Conservation (phyloP, 176 grass and related monocot genomes). For the Triticum turgidum region DNA sequence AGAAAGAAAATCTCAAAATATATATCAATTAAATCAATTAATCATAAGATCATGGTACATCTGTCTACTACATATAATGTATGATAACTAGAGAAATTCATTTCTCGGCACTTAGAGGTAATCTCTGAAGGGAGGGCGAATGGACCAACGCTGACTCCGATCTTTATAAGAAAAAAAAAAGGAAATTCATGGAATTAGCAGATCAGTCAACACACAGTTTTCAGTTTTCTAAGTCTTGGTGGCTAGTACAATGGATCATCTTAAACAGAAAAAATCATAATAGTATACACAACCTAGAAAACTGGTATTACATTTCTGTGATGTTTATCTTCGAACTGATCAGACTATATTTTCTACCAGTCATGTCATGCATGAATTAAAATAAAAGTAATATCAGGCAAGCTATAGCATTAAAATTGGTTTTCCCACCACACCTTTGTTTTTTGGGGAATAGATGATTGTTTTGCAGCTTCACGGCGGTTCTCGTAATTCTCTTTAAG, state of each 20-base stretch:
- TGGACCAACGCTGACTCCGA: not conserved
- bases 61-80: not conserved
- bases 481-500: constrained; percentile 63
- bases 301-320: not conserved
- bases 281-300: not conserved
- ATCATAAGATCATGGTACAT: not conserved
- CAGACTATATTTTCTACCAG: constrained; percentile 7
- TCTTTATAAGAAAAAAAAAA: not conserved
- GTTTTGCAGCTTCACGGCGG: constrained; percentile 30
- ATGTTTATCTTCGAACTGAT: not conserved
- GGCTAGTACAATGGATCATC: not conserved
- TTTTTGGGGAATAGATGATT: constrained; percentile 31
- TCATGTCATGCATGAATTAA: not conserved
- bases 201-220: not conserved
- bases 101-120: not conserved
- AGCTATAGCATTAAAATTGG: not conserved
- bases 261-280: not conserved
- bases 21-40: not conserved
- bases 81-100: not conserved
- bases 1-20: not conserved
- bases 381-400: constrained; percentile 8
- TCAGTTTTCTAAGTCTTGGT: constrained; percentile 8
- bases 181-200: not conserved
- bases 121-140: not conserved
- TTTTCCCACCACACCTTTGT: constrained; percentile 35